Base-by-base conservation (phyloP, 352 stramenopile species). In the Pelagophyceae sp. region DNA sequence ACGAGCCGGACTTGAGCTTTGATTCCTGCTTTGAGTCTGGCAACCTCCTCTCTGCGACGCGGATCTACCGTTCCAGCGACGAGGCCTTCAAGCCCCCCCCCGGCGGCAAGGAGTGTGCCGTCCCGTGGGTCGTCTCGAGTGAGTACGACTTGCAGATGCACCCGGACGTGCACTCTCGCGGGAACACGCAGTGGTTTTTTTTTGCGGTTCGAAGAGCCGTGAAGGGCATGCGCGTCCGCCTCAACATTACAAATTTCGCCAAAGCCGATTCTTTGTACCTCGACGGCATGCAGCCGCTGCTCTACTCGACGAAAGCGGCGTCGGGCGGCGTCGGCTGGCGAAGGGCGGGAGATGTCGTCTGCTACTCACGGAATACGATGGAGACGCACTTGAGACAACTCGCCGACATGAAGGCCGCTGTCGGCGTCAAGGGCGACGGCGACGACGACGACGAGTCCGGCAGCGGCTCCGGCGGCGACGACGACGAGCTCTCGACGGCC, bases 131-230 rank as follows among this genome's bases (percentile, higher is more conserved):
- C 27, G 76, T 78, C 38, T 64, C 65, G 3, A 65, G 76, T 54
- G 76, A 82, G 69, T 82, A 82, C 79, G 76, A 80, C 35, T 65
- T 82, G 23, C 33, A 38, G 1, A n/a, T 80, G 35, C n/a, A 63
- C 25, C 60, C 65, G 23, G 79, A 82, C 72, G 11, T 80, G 23
- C 37, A 80, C 76, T 83, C 77, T 17, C 20, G 63, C 37, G 83
- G 83, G 2, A 87, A 94, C 77, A 88, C 93, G 72, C 90, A 95
- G 81, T 95, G 90, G 90, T 95, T 92, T 77, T 94, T 93, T 72
- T 95, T 95, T 78, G 82, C 85, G 17, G 85, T 86, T 0, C 38
- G 60, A 0, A 84, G 80, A 3, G 87, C 35, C 6, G 71, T 63
- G 15, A 54, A 60, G 17, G 60, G 85, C 15, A n/a, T 85, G 23